A percentile compares a stretch with the other conserved stretches of the same genome.
Conservation (phyloP, 495 filamentous ascomycete genomes). For the Thermothielavioides terrestris region DNA sequence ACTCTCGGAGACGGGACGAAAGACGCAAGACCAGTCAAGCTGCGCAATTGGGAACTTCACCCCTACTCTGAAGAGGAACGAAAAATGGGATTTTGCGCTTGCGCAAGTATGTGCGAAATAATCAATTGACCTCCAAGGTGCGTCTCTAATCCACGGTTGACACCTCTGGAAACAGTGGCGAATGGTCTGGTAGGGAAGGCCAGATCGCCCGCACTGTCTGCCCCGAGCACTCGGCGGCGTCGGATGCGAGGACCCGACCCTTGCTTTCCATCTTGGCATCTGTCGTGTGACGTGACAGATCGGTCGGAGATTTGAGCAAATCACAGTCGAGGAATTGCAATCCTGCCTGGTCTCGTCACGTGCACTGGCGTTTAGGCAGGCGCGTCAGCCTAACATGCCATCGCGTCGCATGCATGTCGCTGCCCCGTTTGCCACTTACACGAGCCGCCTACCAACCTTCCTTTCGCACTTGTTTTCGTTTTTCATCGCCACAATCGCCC, state of each 20-base stretch:
- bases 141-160: background rate
- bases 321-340: background rate
- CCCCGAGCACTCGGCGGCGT: conserved; percentile 1
- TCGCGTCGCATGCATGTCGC: conserved; percentile 5
- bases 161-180: conserved; percentile 1
- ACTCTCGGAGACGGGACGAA: conserved; percentile 4
- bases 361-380: conserved; percentile 20
- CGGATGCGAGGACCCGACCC: background rate
- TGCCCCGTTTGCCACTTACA: too few species aligned
- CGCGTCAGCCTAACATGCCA: conserved; percentile 12
- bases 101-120: background rate
- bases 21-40: background rate
- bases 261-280: conserved; percentile 8
- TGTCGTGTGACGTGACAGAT: conserved; percentile 5
- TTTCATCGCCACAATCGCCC: background rate
- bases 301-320: conserved; percentile 2
- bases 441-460: too few species aligned
- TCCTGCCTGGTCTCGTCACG: conserved; percentile 3
- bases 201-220: background rate
- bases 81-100: too few species aligned
- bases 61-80: too few species aligned
- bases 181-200: background rate
- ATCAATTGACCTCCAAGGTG: background rate
- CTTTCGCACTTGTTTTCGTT: background rate
- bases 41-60: too few species aligned